Evolutionary conservation across 768 basidiomycete genomes (phyloP), one percentile per base, ranked within the genome.

Genomic region (Russula virescens): DNA sequence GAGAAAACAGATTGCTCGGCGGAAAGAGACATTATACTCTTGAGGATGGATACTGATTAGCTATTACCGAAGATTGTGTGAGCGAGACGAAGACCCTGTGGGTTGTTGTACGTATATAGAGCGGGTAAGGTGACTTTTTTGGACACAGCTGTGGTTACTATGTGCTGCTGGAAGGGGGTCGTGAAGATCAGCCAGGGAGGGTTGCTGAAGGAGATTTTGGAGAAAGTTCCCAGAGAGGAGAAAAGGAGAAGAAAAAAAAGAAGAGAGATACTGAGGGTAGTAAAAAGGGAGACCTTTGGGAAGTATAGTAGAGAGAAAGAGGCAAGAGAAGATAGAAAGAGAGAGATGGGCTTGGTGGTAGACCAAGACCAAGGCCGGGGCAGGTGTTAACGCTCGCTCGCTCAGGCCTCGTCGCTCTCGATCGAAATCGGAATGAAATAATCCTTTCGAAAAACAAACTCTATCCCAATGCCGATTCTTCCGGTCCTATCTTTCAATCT

Each of bases 21-120:
- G 74, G 90, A 90, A 83, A 92, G 85, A 80, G 91, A 91, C 91
- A 93, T 93, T 89, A 88, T 88, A 88, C 77, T 76, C 73, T 74
- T 78, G 80, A 76, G 77, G 77, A 78, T 75, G 78, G 78, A 75
- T 75, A 82, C 81, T 75, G 83, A 90, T 90, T 91, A 91, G 81
- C 82, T 83, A 92, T 91, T 91, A 91, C 69, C 71, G 72, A 73
- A 75, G 68, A 71, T 74, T 71, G 66, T 68, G 69, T 61, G 66
- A 49, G n/a, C 60, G 56, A 55, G 63, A 65, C 23, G 28, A 25
- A 42, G 50, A 52, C 52, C 60, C 60, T 54, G 51, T 14, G 35
- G 62, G 60, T 48, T 28, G 68, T 69, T 68, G 69, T 71, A 70
- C 64, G 70, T 66, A 71, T 69, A 71, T 68, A 71, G 69, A 69